Base-by-base conservation (phyloP, 805 yeast genomes). In the Starmerella riodocensis region DNA sequence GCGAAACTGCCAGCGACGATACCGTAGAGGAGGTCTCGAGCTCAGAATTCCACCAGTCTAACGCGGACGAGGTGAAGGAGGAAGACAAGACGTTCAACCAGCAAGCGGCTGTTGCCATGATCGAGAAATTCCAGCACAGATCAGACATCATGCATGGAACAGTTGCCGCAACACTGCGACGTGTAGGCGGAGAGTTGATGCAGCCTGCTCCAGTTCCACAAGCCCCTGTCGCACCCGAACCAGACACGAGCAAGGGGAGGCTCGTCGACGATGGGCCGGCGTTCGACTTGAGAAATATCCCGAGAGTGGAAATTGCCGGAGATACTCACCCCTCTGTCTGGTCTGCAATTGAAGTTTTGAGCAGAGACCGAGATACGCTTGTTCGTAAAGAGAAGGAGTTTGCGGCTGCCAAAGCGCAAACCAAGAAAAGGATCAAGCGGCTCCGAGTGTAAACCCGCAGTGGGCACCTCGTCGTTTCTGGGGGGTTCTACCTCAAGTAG, bases 251-350 rank as follows among this genome's bases (percentile, higher is more conserved):
- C 12, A 34, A 21, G 18, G 22, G 36, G 27, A 22, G 22, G 18
- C 34, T 37, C 14, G 41, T 42, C 11, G 53, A 47, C 34, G 50
- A 49, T 26, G 53, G 52, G 4, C 36, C 45, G 11, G 19, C 27
- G 7, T 50, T 48, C 33, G 47, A 45, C n/a, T 30, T 45, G 24
- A 37, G 26, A 17, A 27, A 36, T 17, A 27, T 51, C 24, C 54
- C 54, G 13, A 31, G 26, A 2, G 48, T 40, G 18, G 28, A 25
- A n/a, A 34, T 49, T 20, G 48, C 45, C 4, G 53, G 53, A 9
- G 54, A 51, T 29, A 32, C 40, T 2, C 41, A 35, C 25, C 50
- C 51, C 18, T 46, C 51, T 7, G 48, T 51, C 4, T 51, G 54
- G 54, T 29, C 45, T 1, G 53, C 44, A 6, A 31, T 51, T 5